Evolutionary conservation across 441 rosid species (phyloP).

Genomic region (Brassica balearica): DNA sequence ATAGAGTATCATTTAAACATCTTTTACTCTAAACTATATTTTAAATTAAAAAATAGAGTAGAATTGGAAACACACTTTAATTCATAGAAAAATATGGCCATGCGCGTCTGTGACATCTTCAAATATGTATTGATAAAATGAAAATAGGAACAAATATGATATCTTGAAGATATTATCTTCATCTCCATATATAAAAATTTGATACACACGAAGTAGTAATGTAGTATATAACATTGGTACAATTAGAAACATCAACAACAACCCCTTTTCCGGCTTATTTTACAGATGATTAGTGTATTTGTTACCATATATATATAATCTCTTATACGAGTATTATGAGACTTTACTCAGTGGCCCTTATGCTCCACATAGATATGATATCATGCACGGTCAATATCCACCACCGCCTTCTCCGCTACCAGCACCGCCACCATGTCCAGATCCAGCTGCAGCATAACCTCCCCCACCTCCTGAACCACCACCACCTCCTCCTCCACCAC

Average conservation of each 20-base stretch:
- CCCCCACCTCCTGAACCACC: constrained; percentile 46
- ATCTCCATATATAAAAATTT: constrained; percentile 11
- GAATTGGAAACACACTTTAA: no score
- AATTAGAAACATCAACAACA: constrained; percentile 16
- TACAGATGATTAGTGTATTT: constrained; percentile 11
- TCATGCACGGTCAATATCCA: constrained; percentile 37
- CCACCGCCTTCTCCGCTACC: constrained; percentile 46
- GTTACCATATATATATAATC: constrained; percentile 11
- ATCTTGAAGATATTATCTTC: not conserved
- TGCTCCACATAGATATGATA: constrained; percentile 7
- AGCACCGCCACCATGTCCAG: constrained; percentile 42
- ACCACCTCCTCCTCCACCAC: constrained; percentile 44
- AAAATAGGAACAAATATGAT: not conserved
- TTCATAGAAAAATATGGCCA: not conserved
- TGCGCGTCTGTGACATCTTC: not conserved
- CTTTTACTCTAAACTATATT: no score
- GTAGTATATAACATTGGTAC: constrained; percentile 17
- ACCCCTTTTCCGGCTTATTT: constrained; percentile 31
- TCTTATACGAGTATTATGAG: constrained; percentile 11
- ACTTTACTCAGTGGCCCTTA: constrained; percentile 22
- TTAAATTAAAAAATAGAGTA: no score
- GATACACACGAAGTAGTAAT: constrained; percentile 5
- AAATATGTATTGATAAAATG: not conserved
- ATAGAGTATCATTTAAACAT: no score
- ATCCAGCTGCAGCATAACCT: constrained; percentile 46